Conservation (phyloP, 768 basidiomycete species). For the Trichaptum fuscoviolaceum region DNA sequence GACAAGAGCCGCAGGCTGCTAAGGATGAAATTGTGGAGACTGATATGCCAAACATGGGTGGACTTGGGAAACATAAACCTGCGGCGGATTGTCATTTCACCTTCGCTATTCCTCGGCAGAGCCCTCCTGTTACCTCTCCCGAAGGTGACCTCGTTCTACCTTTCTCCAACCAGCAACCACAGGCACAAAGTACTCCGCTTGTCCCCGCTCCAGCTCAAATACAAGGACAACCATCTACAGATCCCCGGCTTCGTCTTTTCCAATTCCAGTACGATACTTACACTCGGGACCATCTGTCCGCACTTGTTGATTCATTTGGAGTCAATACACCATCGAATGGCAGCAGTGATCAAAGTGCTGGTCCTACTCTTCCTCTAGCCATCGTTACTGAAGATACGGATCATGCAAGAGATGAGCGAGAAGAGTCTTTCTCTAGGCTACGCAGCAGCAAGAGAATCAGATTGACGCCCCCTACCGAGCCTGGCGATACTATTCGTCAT, state of each 20-base stretch:
- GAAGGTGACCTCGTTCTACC: slow-evolving; percentile 20
- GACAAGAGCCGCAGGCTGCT: slow-evolving; percentile 12
- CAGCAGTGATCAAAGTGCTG: slow-evolving; percentile 38
- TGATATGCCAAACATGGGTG: slow-evolving; percentile 42
- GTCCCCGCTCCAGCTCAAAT: slow-evolving; percentile 23
- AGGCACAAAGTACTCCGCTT: slow-evolving; percentile 59
- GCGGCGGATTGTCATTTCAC: slow-evolving; percentile 64
- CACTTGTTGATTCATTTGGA: slow-evolving; percentile 93
- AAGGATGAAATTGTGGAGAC: slow-evolving; percentile 44
- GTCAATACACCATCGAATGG: slow-evolving; percentile 61
- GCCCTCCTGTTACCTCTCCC: slow-evolving; percentile 12
- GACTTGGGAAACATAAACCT: slow-evolving; percentile 36
- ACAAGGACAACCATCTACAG: slow-evolving; percentile 43
- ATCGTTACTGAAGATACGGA: slow-evolving; percentile 43
- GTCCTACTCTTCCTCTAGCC: slow-evolving; percentile 36
- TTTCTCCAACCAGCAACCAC: slow-evolving; percentile 25
- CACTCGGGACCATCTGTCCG: slow-evolving; percentile 89
- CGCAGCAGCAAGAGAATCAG: slow-evolving; percentile 79
- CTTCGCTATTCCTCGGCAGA: slow-evolving; percentile 56
- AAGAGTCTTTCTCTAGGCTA: slow-evolving; percentile 36
- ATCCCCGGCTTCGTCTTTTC: slow-evolving; percentile 80
- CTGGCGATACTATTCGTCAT: slow-evolving; percentile 43
- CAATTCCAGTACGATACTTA: slow-evolving; percentile 96
- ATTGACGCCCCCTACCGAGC: slow-evolving; percentile 63
- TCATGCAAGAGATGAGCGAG: slow-evolving; percentile 25